Conservation (phyloP, 73 alveolate species). For the Tetrahymena malaccensis region DNA sequence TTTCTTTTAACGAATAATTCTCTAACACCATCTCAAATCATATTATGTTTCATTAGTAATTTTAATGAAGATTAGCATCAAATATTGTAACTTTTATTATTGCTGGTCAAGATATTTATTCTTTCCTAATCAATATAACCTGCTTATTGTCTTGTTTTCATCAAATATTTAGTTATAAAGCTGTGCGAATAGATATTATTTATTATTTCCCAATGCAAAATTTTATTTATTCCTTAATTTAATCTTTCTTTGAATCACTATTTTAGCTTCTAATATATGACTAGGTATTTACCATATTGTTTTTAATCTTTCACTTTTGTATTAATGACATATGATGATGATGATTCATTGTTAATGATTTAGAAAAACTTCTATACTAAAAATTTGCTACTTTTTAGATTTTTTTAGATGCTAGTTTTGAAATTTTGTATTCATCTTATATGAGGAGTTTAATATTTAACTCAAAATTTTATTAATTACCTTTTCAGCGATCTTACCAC, state of each 20-base stretch:
- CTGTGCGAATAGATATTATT: too few relatives aligned
- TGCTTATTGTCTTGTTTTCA: too few relatives aligned
- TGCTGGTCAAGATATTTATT: too few relatives aligned
- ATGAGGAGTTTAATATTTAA: not conserved
- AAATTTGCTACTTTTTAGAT: not conserved
- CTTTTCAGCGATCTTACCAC: conserved; percentile 94
- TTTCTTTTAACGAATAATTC: not conserved
- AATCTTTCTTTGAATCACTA: not conserved
- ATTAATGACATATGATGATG: not conserved
- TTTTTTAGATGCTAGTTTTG: not conserved
- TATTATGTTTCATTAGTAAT: too few relatives aligned
- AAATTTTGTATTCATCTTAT: not conserved
- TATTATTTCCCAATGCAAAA: not conserved
- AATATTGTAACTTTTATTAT: too few relatives aligned
- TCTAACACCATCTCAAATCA: too few relatives aligned
- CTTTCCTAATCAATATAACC: too few relatives aligned
- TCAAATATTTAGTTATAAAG: too few relatives aligned
- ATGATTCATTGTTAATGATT: too few relatives aligned
- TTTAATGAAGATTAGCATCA: too few relatives aligned
- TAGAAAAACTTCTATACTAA: not conserved
- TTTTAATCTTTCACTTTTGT: not conserved
- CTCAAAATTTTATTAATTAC: not conserved
- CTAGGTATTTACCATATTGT: not conserved
- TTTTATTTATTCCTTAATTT: not conserved
- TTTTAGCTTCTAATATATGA: not conserved